These are phyloP conservation scores for Talaromyces proteolyticus DNA, from an alignment of 495 filamentous ascomycete genomes.

Conservation along the genomic window DNA sequence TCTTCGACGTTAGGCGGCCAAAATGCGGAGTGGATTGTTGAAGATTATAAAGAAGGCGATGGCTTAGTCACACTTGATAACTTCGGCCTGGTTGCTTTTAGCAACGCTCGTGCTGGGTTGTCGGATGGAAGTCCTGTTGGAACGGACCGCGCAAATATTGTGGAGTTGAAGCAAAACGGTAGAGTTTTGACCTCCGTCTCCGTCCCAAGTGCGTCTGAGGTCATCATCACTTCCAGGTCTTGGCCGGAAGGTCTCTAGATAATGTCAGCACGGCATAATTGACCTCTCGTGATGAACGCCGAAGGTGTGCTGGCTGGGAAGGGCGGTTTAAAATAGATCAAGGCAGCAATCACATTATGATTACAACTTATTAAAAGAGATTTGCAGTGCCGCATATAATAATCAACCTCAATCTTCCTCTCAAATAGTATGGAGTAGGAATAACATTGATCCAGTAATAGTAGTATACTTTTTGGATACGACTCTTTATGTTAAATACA, in stretches of 20 bases:
- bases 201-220: not conserved
- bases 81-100: constrained; percentile 46
- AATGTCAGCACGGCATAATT: too few relatives aligned
- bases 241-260: not conserved
- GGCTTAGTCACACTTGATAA: constrained; percentile 45
- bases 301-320: too few relatives aligned
- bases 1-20: constrained; percentile 28
- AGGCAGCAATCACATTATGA: too few relatives aligned
- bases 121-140: not conserved
- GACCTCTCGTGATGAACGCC: too few relatives aligned
- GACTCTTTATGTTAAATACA: too few relatives aligned
- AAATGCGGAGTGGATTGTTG: constrained; percentile 64
- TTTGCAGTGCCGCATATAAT: too few relatives aligned
- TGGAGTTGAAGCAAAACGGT: not conserved
- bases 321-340: too few relatives aligned
- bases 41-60: constrained; percentile 48
- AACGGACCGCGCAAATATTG: not conserved
- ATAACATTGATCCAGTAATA: too few relatives aligned
- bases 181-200: not conserved
- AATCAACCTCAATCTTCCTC: too few relatives aligned
- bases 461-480: too few relatives aligned
- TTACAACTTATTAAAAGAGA: too few relatives aligned
- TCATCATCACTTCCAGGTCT: not conserved
- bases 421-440: too few relatives aligned
- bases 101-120: constrained; percentile 25